Base-by-base conservation (phyloP, 768 basidiomycete genomes). In the Tulasnella sp. region DNA sequence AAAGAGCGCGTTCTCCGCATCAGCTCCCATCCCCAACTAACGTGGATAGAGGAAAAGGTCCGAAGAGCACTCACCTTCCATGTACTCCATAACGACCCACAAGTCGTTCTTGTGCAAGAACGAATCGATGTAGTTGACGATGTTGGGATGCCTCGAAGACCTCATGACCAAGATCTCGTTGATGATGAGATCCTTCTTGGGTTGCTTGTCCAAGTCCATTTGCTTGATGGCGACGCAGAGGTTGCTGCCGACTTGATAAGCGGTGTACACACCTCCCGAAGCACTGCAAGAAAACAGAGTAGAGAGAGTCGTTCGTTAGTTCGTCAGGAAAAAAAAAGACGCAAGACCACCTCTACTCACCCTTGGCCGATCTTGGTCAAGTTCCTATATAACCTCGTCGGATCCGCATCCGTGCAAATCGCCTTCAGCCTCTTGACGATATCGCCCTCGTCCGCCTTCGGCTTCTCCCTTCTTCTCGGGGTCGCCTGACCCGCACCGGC, bases 91-190 rank as follows among this genome's bases (percentile, higher is more conserved):
- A 76, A 99, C 95, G 45, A 99, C 96, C 97, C 97, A 99, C 2
- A 99, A 87, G 81, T 99, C 97, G 82, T 97, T 97, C 87, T 94
- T 96, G 86, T 97, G 89, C 54, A 99, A 84, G 88, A 98, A 99
- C 1, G 96, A 97, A 82, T 99, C 97, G 81, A 98, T 98, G 84
- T 95, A 99, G 83, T 99, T 98, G 85, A 99, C 97, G 80, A 99
- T 98, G 82, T 99, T 99, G 22, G 96, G 95, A 82, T 98, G 96
- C 40, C 93, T 88, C 22, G 93, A 93, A 29, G 94, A 91, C 29
- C 96, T 93, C 97, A 99, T 99, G 81, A 99, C 97, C 79, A 99
- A 90, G 79, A 99, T 99, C 84, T 99, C 97, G 84, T 99, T 99
- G 86, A 99, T 99, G 85, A 99, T 98, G 70, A 99, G 87, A 82